A percentile compares a stretch with the other conserved stretches of the same genome.
Evolutionary conservation across 1,284 basidiomycete genomes (phyloP).

Genomic region (Wolfiporia cocos): DNA sequence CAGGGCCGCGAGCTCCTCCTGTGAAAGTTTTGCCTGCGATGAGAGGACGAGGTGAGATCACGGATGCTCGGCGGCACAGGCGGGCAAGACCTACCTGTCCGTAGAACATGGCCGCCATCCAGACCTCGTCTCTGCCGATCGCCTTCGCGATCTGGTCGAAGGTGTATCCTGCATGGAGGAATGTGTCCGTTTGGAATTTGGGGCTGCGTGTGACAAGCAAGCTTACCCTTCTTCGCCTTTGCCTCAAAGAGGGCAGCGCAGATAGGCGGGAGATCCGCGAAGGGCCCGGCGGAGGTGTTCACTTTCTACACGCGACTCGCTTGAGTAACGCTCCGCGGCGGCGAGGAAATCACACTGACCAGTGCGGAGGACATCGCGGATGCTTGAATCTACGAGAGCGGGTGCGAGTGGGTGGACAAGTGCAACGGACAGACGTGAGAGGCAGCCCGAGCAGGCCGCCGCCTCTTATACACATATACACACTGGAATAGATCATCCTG

Average conservation of each 20-base stretch:
- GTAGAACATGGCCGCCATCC: conserved; percentile 86
- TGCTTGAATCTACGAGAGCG: too few relatives aligned
- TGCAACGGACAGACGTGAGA: too few relatives aligned
- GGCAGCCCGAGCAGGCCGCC: too few relatives aligned
- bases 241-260: conserved; percentile 52
- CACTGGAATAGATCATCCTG: too few relatives aligned
- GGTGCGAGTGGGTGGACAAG: too few relatives aligned
- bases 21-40: conserved; percentile 61
- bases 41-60: background rate
- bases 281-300: conserved; percentile 40
- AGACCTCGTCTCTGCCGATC: conserved; percentile 78
- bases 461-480: too few relatives aligned
- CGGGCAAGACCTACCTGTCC: conserved; percentile 52
- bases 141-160: conserved; percentile 69
- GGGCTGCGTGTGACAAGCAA: background rate
- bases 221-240: conserved; percentile 59
- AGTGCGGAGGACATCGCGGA: too few relatives aligned
- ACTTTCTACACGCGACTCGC: conserved; percentile 29
- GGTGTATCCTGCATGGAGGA: conserved; percentile 45
- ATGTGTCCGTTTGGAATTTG: background rate
- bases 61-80: background rate
- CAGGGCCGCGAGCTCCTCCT: conserved; percentile 54
- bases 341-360: too few relatives aligned
- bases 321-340: too few relatives aligned
- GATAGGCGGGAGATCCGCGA: conserved; percentile 47